Conservation (phyloP, 148 eudicot species). For the Dysphania ambrosioides region DNA sequence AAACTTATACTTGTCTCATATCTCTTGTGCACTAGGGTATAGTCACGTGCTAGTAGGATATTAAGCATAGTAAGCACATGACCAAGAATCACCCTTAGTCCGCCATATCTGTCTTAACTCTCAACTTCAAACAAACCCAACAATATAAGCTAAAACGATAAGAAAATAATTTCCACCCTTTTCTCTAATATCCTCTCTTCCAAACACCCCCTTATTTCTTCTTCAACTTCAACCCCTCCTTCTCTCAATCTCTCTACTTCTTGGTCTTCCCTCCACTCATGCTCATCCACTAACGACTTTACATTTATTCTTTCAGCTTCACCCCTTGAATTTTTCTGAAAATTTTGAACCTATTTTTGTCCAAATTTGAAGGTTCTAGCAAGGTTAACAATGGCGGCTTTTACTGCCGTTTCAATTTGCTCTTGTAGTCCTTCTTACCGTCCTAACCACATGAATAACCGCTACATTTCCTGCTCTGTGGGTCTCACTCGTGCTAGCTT, state of each 20-base stretch:
- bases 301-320: too few relatives aligned
- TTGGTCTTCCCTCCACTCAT: background rate
- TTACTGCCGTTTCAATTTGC: slow-evolving; percentile 48
- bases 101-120: too few relatives aligned
- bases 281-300: background rate
- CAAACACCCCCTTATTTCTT: background rate
- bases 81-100: too few relatives aligned
- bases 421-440: slow-evolving; percentile 45
- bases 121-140: too few relatives aligned
- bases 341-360: background rate
- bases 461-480: slow-evolving; percentile 45
- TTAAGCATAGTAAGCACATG: too few relatives aligned
- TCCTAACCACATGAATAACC: slow-evolving; percentile 33
- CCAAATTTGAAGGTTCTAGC: background rate
- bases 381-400: slow-evolving; percentile 50
- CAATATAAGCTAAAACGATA: too few relatives aligned
- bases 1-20: too few relatives aligned
- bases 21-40: too few relatives aligned
- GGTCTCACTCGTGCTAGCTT: slow-evolving; percentile 27
- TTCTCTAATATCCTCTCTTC: slow-evolving; percentile 19
- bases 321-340: background rate
- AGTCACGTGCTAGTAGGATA: too few relatives aligned
- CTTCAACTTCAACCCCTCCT: background rate
- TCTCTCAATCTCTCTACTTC: background rate
- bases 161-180: background rate